Evolutionary conservation across 352 stramenopile species (phyloP).

Genomic region (Detonula confervacea): DNA sequence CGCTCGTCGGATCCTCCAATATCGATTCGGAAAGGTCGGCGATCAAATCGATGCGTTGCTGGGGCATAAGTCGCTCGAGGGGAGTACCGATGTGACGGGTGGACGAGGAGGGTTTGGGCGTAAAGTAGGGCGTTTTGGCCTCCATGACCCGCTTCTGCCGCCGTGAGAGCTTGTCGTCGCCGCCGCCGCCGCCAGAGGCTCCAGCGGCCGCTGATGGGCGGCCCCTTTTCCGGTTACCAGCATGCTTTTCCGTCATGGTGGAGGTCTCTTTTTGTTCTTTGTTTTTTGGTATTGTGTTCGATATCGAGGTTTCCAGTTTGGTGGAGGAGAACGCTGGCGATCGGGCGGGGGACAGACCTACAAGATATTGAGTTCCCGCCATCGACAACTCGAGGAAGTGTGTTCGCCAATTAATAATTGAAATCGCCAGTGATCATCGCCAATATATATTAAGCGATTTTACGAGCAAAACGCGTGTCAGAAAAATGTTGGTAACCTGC

Average conservation of each 20-base stretch:
- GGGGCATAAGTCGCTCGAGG: constrained; percentile 36
- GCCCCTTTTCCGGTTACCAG: constrained; percentile 35
- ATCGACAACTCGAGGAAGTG: too few species aligned
- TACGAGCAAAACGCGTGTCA: too few species aligned
- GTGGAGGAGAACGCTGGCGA: too few species aligned
- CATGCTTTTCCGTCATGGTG: constrained; percentile 26
- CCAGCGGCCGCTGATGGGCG: background rate
- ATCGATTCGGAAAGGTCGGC: constrained; percentile 77
- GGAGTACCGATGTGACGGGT: constrained; percentile 17
- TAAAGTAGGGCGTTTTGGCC: constrained; percentile 12
- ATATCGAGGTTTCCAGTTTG: background rate
- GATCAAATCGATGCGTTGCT: constrained; percentile 70
- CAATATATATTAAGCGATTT: too few species aligned
- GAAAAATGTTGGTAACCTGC: too few species aligned
- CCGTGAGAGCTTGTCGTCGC: background rate
- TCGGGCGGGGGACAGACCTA: too few species aligned
- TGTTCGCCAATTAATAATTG: too few species aligned
- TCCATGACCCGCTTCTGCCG: constrained; percentile 23
- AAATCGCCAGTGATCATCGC: too few species aligned
- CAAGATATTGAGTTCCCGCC: too few species aligned
- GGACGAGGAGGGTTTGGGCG: constrained; percentile 18
- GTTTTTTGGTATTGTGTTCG: background rate
- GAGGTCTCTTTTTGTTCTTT: background rate
- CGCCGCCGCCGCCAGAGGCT: background rate
- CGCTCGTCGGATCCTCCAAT: constrained; percentile 65